Percentiles rank a stretch among this genome's conserved stretches.
phyloP scores from a whole-genome alignment of 2,329 filamentous ascomycete species.

The Colletotrichum tanaceti region DNA sequence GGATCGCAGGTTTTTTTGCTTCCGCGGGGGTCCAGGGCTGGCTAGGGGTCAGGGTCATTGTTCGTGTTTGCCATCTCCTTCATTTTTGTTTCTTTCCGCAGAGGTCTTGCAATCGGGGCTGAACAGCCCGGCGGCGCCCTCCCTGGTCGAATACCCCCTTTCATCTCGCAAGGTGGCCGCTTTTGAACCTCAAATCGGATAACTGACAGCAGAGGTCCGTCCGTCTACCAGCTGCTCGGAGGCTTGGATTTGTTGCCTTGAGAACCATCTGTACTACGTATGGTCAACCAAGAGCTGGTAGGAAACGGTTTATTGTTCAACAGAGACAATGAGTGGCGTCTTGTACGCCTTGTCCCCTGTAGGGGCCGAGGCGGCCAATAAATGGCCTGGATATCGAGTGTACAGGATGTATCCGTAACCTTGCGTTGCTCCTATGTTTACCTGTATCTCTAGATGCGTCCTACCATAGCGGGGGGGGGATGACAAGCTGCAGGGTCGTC shows the following conservation, averaged over 20 bases:
- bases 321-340: neutral
- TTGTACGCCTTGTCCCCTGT: neutral
- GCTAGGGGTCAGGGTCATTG: neutral
- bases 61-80: neutral
- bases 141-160: neutral
- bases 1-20: slow-evolving; percentile 10
- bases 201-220: neutral
- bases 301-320: neutral
- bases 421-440: neutral
- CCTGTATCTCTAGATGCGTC: neutral
- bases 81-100: too few species aligned
- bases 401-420: too few species aligned
- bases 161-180: slow-evolving; percentile 18
- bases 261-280: too few species aligned
- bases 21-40: neutral
- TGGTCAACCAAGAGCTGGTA: neutral
- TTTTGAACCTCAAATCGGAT: neutral
- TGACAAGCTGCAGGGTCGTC: slow-evolving; percentile 24
- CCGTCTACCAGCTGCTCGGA: neutral
- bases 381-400: neutral
- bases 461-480: neutral
- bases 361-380: neutral
- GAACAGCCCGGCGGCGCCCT: neutral
- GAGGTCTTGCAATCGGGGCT: neutral
- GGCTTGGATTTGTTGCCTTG: neutral